Evolutionary conservation across 129 eudicot genomes (phyloP), one percentile per base, ranked within the genome.

Genomic region (Sambucus nigra): DNA sequence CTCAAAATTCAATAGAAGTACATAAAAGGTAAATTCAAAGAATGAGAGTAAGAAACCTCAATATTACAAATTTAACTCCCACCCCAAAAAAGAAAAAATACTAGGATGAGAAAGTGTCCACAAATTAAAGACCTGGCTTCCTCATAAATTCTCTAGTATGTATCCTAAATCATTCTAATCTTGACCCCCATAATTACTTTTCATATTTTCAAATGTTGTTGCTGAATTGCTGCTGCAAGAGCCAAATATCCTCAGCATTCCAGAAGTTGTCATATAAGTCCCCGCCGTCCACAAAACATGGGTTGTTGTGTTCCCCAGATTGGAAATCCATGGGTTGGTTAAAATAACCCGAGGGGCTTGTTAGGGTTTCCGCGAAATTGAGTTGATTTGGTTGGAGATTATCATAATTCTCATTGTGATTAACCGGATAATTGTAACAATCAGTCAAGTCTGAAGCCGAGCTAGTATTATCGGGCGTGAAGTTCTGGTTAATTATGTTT

Each of bases 181-280:
- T n/a, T n/a, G 8, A 7, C 9, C 29, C 6, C 35, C 51, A 54
- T 35, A 52, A 72, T 24, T 33, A 33, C 31, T 16, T 26, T 28
- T 17, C 46, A 40, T 24, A 20, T 68, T 42, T 16, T 31, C 73
- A 74, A 64, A 71, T 54, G 33, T 54, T 54, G 51, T 53, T 59
- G 91, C 64, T 72, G 82, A 85, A 72, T 69, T 84, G 95, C 41
- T 89, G 93, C 46, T 79, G 88, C 32, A 81, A 68, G 61, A 71
- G 69, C 78, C 73, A 84, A 48, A 81, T 62, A 42, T 89, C 98
- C 63, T 85, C 97, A 44, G 59, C 82, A 59, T 73, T 84, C 98
- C 98, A 89, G 73, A 74, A 61, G 55, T 57, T 67, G 53, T 73
- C 88, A 4, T 76, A 75, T 60, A 67, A 44, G 53, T 68, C 92